phyloP scores from a whole-genome alignment of 2,329 filamentous ascomycete genomes.

The Ascochyta viciae-villosae region DNA sequence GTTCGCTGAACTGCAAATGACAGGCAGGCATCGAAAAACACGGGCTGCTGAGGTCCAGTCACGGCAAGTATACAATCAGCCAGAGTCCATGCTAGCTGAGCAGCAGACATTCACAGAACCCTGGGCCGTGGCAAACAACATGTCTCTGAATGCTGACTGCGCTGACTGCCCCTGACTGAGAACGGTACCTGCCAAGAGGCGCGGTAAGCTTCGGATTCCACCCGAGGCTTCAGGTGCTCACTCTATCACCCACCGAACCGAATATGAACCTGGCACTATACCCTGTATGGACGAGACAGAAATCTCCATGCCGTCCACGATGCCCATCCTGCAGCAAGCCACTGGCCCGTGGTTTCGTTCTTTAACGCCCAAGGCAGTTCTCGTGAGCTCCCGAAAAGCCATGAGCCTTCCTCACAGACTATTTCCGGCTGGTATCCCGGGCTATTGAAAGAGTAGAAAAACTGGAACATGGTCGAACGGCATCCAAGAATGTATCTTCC shows the following conservation, averaged over 20 bases:
- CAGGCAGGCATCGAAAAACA: not conserved
- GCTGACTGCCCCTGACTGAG: conserved; percentile 11
- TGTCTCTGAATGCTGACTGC: conserved; percentile 1
- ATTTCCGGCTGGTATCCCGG: not conserved
- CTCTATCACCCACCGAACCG: conserved; percentile 7
- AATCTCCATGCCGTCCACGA: conserved; percentile 7
- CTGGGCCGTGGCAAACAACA: not conserved
- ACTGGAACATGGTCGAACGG: not conserved
- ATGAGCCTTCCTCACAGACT: not conserved
- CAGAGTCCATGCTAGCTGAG: not conserved
- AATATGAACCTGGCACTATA: conserved; percentile 8
- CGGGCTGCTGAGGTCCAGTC: not conserved
- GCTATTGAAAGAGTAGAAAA: not conserved
- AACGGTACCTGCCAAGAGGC: conserved; percentile 16
- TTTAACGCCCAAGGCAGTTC: conserved; percentile 1
- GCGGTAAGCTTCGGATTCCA: conserved; percentile 11
- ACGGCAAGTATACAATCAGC: not conserved
- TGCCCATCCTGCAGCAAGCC: conserved; percentile 13
- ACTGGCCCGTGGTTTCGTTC: conserved; percentile 6
- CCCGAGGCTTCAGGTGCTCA: conserved; percentile 14
- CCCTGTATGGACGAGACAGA: conserved; percentile 4
- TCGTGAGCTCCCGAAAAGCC: not conserved
- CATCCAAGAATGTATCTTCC: not conserved
- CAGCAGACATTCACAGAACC: not conserved
- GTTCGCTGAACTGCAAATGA: not conserved